Evolutionary conservation across 352 stramenopile species (phyloP).

Genomic region (Pythium folliculosum): DNA sequence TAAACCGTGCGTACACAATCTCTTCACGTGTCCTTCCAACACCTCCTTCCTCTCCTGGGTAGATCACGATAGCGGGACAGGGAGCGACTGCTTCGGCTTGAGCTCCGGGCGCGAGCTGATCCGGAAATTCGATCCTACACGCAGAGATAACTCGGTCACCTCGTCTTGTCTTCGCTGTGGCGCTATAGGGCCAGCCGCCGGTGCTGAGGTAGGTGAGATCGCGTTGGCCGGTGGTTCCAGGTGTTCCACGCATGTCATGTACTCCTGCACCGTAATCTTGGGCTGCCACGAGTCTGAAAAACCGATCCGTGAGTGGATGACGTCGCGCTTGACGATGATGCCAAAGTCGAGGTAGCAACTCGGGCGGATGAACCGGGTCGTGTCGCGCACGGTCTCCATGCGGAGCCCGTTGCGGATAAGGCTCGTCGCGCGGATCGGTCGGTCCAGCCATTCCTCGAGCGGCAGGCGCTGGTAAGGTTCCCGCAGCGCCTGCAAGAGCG

Average conservation of each 20-base stretch:
- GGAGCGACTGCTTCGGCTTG: slow-evolving; percentile 12
- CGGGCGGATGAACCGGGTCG: slow-evolving; percentile 40
- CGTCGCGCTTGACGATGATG: slow-evolving; percentile 34
- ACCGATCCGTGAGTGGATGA: slow-evolving; percentile 27
- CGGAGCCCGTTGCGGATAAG: slow-evolving; percentile 40
- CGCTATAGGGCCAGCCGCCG: neutral
- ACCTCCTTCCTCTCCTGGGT: neutral
- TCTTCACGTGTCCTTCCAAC: too few relatives aligned
- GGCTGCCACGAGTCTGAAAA: slow-evolving; percentile 20
- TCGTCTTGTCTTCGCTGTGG: neutral
- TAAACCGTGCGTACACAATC: too few relatives aligned
- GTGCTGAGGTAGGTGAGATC: too few relatives aligned
- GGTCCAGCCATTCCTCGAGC: slow-evolving; percentile 34
- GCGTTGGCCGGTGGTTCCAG: neutral
- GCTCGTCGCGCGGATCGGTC: slow-evolving; percentile 47
- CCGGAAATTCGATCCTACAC: neutral
- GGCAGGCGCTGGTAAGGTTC: slow-evolving; percentile 22
- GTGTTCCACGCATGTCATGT: slow-evolving; percentile 24
- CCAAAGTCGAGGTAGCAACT: slow-evolving; percentile 49
- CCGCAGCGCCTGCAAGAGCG: neutral
- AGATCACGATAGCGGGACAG: slow-evolving; percentile 12
- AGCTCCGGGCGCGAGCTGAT: neutral
- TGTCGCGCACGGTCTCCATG: slow-evolving; percentile 38
- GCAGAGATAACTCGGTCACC: neutral
- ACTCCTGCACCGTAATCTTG: slow-evolving; percentile 27